Conservation (phyloP, 805 yeast genomes). For the Jamesozyma jinghongensis region DNA sequence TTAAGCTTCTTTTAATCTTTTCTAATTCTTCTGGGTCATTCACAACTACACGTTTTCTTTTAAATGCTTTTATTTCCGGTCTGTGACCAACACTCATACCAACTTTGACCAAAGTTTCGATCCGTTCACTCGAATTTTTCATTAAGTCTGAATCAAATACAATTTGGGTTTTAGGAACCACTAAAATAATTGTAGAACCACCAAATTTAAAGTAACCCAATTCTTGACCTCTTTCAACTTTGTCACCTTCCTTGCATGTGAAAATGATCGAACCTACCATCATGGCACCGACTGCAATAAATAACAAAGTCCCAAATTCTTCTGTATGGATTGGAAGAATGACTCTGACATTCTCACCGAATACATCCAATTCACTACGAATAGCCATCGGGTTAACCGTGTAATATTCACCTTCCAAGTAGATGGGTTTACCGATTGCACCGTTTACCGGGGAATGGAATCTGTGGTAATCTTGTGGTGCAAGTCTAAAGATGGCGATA, state of each 20-base stretch:
- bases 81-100: conserved; percentile 90
- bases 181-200: conserved; percentile 73
- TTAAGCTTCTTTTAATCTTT: conserved; percentile 23
- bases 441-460: conserved; percentile 88
- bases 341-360: conserved; percentile 81
- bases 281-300: conserved; percentile 93
- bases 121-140: conserved; percentile 53
- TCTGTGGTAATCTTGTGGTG: conserved; percentile 96
- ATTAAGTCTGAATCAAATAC: conserved; percentile 66
- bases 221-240: conserved; percentile 64
- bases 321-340: conserved; percentile 67
- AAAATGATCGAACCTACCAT: conserved; percentile 91
- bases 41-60: conserved; percentile 36
- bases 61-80: conserved; percentile 39
- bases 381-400: conserved; percentile 98
- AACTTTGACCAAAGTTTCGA: conserved; percentile 79
- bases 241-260: conserved; percentile 53
- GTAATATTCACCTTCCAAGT: conserved; percentile 82
- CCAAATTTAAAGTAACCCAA: conserved; percentile 94
- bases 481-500: conserved; percentile 74
- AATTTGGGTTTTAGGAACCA: conserved; percentile 46
- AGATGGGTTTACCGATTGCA: conserved; percentile 49
- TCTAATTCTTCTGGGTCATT: conserved; percentile 19
- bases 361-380: conserved; percentile 78
- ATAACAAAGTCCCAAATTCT: conserved; percentile 67